Conservation (phyloP, 768 basidiomycete genomes). For the Tulasnella sp. region DNA sequence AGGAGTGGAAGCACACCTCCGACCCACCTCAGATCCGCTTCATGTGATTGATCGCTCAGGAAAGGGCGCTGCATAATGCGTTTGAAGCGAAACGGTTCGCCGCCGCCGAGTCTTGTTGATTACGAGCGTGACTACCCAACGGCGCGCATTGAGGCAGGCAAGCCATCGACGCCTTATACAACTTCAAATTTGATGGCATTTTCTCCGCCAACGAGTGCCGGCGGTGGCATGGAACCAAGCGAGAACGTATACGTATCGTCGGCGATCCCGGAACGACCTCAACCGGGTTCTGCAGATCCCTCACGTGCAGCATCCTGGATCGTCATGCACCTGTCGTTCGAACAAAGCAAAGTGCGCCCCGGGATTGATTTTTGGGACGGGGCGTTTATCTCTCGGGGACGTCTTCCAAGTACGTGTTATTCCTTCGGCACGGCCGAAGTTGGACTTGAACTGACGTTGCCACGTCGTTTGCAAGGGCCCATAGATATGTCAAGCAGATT, state of each 20-base stretch:
- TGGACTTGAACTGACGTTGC: too few relatives aligned
- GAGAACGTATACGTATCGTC: slow-evolving; percentile 3
- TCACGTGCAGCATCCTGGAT: too few relatives aligned
- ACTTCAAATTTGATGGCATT: background rate
- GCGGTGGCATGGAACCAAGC: slow-evolving; percentile 1
- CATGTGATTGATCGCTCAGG: background rate
- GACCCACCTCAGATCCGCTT: background rate
- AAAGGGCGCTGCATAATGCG: background rate
- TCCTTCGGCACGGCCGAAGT: background rate
- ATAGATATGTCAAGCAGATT: background rate
- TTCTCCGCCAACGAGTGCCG: background rate
- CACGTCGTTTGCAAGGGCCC: background rate
- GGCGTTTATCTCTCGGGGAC: background rate
- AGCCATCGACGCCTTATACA: background rate
- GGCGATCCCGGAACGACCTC: slow-evolving; percentile 2
- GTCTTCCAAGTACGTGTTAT: background rate
- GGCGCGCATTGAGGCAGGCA: slow-evolving; percentile 46
- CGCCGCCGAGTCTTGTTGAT: too few relatives aligned
- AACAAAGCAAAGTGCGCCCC: background rate
- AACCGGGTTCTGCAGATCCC: background rate
- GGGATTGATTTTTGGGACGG: too few relatives aligned
- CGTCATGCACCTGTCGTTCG: background rate
- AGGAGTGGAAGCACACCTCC: slow-evolving; percentile 1
- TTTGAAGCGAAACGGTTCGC: background rate
- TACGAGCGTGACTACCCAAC: too few relatives aligned